Evolutionary conservation across 805 yeast species (phyloP).

Genomic region (Starmerella floricola): DNA sequence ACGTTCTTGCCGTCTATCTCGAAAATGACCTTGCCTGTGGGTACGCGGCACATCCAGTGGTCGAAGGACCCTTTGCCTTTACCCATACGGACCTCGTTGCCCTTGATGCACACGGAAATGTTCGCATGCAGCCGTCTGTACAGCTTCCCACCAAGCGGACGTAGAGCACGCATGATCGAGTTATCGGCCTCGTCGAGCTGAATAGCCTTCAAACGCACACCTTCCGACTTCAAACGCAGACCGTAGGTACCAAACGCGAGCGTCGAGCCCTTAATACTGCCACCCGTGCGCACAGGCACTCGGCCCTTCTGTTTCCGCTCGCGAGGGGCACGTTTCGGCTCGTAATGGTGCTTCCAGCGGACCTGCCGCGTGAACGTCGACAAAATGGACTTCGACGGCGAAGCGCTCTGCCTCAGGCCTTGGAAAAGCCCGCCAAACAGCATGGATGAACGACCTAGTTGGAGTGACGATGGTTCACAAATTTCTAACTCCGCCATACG

Average conservation of each 20-base stretch:
- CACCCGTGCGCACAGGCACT: conserved; percentile 89
- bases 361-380: conserved; percentile 11
- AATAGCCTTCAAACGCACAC: conserved; percentile 70
- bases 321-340: conserved; percentile 54
- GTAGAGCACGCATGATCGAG: conserved; percentile 68
- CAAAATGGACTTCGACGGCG: neutral
- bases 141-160: conserved; percentile 58
- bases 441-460: too few relatives aligned
- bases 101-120: conserved; percentile 87
- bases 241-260: conserved; percentile 76
- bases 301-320: conserved; percentile 86
- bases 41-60: conserved; percentile 93
- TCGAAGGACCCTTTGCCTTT: conserved; percentile 97
- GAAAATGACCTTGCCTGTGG: conserved; percentile 85
- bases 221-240: conserved; percentile 76
- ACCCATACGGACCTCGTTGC: conserved; percentile 99
- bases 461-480: too few relatives aligned
- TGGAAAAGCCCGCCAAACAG: conserved; percentile 10
- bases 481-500: too few relatives aligned
- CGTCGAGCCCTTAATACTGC: conserved; percentile 78
- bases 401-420: conserved; percentile 2
- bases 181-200: conserved; percentile 87
- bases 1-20: conserved; percentile 65
- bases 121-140: conserved; percentile 74
- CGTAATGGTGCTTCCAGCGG: conserved; percentile 24